Base-by-base conservation (phyloP, 2,329 filamentous ascomycete species). In the Epicoccum sorghinum region DNA sequence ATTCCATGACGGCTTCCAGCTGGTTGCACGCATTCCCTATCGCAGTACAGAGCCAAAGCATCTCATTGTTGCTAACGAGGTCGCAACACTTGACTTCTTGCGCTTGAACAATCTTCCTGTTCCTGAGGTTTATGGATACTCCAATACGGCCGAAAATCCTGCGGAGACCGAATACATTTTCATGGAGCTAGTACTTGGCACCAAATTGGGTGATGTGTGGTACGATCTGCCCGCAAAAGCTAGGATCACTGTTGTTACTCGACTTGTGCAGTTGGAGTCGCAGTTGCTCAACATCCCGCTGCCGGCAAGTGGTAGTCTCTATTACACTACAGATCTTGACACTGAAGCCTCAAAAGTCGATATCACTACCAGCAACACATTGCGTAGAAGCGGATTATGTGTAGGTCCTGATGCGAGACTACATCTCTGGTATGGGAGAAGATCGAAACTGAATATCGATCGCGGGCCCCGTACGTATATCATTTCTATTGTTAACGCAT, bases 141-240 rank as follows among this genome's bases (percentile, higher is more conserved):
- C 69, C 29, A n/a, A n/a, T n/a, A 69, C 67, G 24, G 48, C 47
- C 4, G 61, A 74, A 14, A 79, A 78, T 57, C 55, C 73, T 7
- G 70, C 75, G 47, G 70, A 74, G 0, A 68, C 70, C 3, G 75
- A 77, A 62, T 78, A 75, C 25, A 62, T 79, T 18, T 62, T 78
- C 5, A 68, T 78, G 57, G 75, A 76, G 53, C 67, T 68, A n/a
- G 41, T 75, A 12, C 44, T 59, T 1, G 77, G 77, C 13, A 58
- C 23, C 7, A 64, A 67, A 8, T 52, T 76, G n/a, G 71, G 69
- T 23, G 65, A 69, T 27, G 57, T 61, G 23, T 77, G 72, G 74
- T 72, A 66, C 53, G 18, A 54, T 39, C 33, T 73, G 4, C 29
- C 57, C 40, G 59, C 52, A 40, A 61, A 66, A 25, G 63, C 63